Evolutionary conservation across 257 asterid genomes (phyloP), one percentile per base, ranked within the genome.

Genomic region (Perilla frutescens): DNA sequence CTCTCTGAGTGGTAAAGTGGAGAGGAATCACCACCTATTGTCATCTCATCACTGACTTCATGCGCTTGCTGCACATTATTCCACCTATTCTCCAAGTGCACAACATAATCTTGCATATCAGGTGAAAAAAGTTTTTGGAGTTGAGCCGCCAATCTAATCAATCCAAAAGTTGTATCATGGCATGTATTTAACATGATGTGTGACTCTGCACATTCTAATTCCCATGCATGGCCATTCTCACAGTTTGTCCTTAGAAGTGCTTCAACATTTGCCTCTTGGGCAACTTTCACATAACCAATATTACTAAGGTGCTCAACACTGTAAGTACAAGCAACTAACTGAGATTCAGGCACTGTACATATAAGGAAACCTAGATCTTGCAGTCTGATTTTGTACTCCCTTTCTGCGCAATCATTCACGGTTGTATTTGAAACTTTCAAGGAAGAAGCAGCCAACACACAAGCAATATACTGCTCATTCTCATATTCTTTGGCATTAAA

Each of bases 31-130:
- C 69, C 74, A 77, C 78, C 81, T 47, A 40, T 71, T 69, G 58
- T 63, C 72, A 70, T 62, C 75, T 74, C 84, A 20, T 83, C 88
- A 41, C 71, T 73, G 73, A 61, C 81, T 62, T 71, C 90, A 67
- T 74, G 90, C 49, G 79, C 87, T 71, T 82, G 85, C 77, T 87
- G 96, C 62, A 82, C 84, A 84, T 77, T 77, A 77, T 90, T 82
- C 99, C 99, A 92, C 84, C 99, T 87, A 50, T 88, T 90, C 81
- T 95, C 97, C 96, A 95, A 83, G 92, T 95, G 98, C 79, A 78
- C 86, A 57, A 83, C 82, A 53, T 90, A 87, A 80, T 95, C 97
- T 76, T 84, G 92, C 88, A 89, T 68, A 76, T 92, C 97, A 72
- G 98, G 99, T 11, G 92, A 90, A 82, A 90, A 89, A 34, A 92